Evolutionary conservation across 169 alveolate genomes (phyloP).

Genomic region (Babesia microti): DNA sequence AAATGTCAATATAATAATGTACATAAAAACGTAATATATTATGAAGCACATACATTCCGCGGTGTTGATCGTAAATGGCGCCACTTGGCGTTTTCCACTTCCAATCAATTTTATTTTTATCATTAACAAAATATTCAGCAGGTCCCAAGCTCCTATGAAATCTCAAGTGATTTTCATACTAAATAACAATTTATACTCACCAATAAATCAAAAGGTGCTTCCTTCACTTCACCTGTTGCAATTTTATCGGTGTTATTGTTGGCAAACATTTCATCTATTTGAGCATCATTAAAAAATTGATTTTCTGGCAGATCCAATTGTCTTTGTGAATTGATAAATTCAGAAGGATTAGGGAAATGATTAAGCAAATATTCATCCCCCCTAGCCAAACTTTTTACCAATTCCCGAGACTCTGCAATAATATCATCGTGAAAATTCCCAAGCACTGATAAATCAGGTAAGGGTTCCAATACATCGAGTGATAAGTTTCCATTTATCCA

Average conservation of each 20-base stretch:
- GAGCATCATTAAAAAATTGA: constrained; percentile 1
- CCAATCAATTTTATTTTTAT: constrained; percentile 6
- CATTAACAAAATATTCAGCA: constrained; percentile 5
- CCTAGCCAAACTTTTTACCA: no score
- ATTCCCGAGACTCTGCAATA: no score
- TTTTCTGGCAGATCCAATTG: no score
- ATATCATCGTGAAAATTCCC: no score
- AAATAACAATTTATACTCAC: constrained; percentile 4
- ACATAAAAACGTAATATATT: no score
- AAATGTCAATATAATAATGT: no score
- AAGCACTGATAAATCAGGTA: no score
- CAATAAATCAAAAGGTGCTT: not conserved
- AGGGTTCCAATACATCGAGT: no score
- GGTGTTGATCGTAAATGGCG: constrained; percentile 28
- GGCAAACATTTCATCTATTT: constrained; percentile 7
- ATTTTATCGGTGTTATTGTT: not conserved
- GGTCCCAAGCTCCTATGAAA: constrained; percentile 13
- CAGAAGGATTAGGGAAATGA: no score
- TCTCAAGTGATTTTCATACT: constrained; percentile 27
- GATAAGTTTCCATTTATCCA: no score
- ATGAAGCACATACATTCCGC: constrained; percentile 32
- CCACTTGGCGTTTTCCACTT: constrained; percentile 40
- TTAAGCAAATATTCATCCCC: no score
- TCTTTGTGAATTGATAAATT: no score
- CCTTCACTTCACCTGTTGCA: constrained; percentile 3